Conservation (phyloP, 139 green algal species). For the Auxenochlorella pyrenoidosa region DNA sequence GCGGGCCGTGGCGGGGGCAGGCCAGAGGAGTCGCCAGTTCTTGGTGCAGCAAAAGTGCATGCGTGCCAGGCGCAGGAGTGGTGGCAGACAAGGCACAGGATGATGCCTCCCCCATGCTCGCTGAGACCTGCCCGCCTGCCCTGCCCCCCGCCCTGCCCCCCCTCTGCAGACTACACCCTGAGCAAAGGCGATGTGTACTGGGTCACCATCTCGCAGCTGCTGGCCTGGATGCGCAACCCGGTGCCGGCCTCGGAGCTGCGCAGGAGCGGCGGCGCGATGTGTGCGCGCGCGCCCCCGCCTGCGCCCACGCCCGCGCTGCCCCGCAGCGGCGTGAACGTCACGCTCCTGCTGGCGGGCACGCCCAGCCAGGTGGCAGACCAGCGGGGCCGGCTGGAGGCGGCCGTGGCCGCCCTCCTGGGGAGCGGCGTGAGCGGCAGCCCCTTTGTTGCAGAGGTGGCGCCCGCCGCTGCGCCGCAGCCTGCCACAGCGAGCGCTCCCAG, state of each 20-base stretch:
- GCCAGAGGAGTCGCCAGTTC: no score
- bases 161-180: slow-evolving; percentile 3
- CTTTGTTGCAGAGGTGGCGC: not conserved
- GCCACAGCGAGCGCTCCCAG: not conserved
- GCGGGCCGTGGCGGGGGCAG: no score
- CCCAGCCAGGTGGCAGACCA: slow-evolving; percentile 10
- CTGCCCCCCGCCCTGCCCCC: not conserved
- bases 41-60: no score
- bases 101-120: no score
- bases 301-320: not conserved
- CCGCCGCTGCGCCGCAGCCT: no score
- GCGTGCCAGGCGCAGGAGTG: not conserved
- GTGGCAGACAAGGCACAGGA: not conserved
- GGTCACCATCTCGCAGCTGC: slow-evolving; percentile 15
- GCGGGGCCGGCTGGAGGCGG: not conserved
- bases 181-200: slow-evolving; percentile 5
- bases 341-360: not conserved
- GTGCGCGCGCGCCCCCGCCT: no score
- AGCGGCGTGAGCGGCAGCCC: not conserved
- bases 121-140: not conserved
- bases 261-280: not conserved
- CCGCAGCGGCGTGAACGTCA: slow-evolving; percentile 18
- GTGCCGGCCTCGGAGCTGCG: slow-evolving; percentile 13
- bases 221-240: slow-evolving; percentile 11
- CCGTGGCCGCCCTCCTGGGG: not conserved